phyloP scores from a whole-genome alignment of 164 flowering plant genomes.

The Tinospora cordifolia region DNA sequence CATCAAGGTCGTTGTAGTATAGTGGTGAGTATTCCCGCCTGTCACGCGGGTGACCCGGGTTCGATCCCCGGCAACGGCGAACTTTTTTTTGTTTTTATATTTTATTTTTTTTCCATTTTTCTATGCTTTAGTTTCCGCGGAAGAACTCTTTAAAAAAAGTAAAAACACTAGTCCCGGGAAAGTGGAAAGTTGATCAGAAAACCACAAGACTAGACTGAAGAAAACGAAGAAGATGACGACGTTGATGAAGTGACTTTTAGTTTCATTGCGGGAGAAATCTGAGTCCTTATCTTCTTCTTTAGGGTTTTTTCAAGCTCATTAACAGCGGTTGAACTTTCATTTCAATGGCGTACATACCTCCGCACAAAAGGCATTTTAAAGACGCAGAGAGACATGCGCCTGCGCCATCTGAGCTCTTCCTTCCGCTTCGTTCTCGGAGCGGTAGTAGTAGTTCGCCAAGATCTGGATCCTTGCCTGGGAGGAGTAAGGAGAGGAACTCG shows the following conservation, averaged over 20 bases:
- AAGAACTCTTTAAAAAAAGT: background rate
- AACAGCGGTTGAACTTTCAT: background rate
- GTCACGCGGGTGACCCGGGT: conserved; percentile 42
- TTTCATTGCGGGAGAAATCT: background rate
- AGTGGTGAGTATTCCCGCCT: conserved; percentile 44
- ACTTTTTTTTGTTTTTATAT: background rate
- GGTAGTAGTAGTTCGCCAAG: conserved; percentile 7
- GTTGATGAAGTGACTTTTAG: background rate
- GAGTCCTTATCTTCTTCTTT: too few relatives aligned
- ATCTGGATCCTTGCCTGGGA: conserved; percentile 4
- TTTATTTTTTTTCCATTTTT: background rate
- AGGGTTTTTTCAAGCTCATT: background rate
- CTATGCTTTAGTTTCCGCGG: background rate
- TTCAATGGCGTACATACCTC: conserved; percentile 52
- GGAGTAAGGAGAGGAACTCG: conserved; percentile 11
- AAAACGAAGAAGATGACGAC: too few relatives aligned
- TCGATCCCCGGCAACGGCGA: conserved; percentile 42
- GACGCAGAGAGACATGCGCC: conserved; percentile 18
- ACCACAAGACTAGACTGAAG: too few relatives aligned
- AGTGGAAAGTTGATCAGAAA: too few relatives aligned
- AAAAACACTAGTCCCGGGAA: background rate
- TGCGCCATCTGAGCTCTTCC: conserved; percentile 19
- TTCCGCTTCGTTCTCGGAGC: conserved; percentile 18
- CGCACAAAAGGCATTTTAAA: conserved; percentile 37
- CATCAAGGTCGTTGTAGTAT: conserved; percentile 32